Evolutionary conservation across 192 early-diverging fungal species (phyloP), one percentile per base, ranked within the genome.

Genomic region (Chytriomyces confervae): DNA sequence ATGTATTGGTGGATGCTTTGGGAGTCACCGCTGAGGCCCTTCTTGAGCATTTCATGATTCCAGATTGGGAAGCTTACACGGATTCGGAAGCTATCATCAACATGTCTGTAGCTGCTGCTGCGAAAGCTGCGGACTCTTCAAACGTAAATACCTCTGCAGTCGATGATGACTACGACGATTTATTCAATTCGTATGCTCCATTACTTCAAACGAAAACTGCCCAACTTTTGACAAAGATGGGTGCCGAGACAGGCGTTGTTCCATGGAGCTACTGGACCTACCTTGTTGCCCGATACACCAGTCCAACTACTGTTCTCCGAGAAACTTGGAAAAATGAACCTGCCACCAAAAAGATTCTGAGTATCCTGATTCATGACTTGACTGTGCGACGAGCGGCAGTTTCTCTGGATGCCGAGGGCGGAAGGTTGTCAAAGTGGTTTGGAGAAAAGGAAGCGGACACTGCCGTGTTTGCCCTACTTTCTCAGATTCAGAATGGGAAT

Each of bases 401-500:
- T 57, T 13, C 13, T 2, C 7, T 20, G 6, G 64, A 64, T 11
- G 53, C 18, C 7, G 66, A 51, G 20, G 48, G 48, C 18, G 62
- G 47, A 68, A 18, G 23, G 63, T 47, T 24, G 48, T 48, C 44
- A 29, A 5, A 48, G n/a, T 66, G 64, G 65, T 77, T 77, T 68
- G 75, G 44, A 20, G 75, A 77, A 36, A 77, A 77, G 75, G 75
- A 77, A 29, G 76, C 67, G 18, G 53, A 77, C 62, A 24, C 53
- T 29, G 76, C 76, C 6, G 16, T 77, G 7, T 6, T 8, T 6
- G 51, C 50, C 6, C 24, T 77, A 11, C n/a, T 77, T 18, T 44
- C 69, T 2, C 27, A 11, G 13, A 27, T 61, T 18, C 23, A 44
- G 10, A 16, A 23, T 9, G 20, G 6, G 13, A 61, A 18, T 2